Evolutionary conservation across 169 alveolate species (phyloP).

Genomic region (Amoebophrya sp.): DNA sequence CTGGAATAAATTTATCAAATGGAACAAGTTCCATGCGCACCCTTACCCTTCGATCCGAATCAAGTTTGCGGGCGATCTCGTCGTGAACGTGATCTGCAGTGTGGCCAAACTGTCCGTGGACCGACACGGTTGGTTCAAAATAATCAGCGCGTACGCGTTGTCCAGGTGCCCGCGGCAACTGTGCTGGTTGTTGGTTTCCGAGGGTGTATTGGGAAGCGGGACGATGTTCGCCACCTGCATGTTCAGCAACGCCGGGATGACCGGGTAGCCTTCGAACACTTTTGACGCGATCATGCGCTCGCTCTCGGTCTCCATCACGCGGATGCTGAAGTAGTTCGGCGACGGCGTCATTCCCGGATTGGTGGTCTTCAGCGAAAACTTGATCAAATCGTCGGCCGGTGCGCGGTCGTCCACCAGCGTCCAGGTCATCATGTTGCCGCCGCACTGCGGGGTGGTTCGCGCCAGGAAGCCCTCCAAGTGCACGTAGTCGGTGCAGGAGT

Average conservation of each 20-base stretch:
- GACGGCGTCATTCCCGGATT: background rate
- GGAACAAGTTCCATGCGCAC: background rate
- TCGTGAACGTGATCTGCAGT: background rate
- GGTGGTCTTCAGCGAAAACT: background rate
- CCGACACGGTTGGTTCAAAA: background rate
- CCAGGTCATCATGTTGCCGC: background rate
- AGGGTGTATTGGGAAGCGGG: background rate
- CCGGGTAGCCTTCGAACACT: background rate
- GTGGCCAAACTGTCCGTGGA: background rate
- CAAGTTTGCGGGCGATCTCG: background rate
- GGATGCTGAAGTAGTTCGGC: background rate
- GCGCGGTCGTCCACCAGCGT: background rate
- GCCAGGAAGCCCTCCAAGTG: background rate
- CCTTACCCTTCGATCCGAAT: background rate
- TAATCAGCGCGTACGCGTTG: background rate
- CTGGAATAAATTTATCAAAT: too few relatives aligned
- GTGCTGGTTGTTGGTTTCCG: background rate
- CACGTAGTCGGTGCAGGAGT: background rate
- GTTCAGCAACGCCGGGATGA: background rate
- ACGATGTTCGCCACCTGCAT: background rate
- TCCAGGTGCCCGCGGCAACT: background rate
- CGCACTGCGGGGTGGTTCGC: background rate
- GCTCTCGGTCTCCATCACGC: background rate
- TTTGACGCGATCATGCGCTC: background rate
- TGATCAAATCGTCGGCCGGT: background rate